A percentile compares a stretch with the other conserved stretches of the same genome.
Evolutionary conservation across 352 stramenopile genomes (phyloP).

Genomic region (Globisporangium orthogonon): DNA sequence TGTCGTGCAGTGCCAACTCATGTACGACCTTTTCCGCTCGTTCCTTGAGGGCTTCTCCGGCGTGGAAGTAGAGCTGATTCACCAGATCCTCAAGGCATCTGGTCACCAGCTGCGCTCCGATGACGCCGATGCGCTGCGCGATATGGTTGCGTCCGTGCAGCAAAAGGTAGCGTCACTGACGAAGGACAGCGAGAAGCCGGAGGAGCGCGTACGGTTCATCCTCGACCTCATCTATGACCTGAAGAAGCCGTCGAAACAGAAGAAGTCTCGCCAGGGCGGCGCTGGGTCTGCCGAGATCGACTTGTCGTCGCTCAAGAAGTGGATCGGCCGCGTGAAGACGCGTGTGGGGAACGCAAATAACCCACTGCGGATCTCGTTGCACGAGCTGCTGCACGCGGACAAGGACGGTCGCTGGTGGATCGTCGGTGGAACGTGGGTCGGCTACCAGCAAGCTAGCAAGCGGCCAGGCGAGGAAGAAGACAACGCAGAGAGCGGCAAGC

Average conservation of each 20-base stretch:
- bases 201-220: conserved; percentile 85
- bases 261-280: conserved; percentile 46
- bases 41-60: conserved; percentile 71
- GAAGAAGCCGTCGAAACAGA: conserved; percentile 93
- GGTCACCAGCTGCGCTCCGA: conserved; percentile 80
- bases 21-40: conserved; percentile 88
- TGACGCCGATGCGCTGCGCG: conserved; percentile 74
- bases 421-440: conserved; percentile 93
- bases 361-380: conserved; percentile 61
- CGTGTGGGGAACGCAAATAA: conserved; percentile 74
- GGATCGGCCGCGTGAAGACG: conserved; percentile 93
- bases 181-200: conserved; percentile 17
- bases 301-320: conserved; percentile 86
- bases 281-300: conserved; percentile 40
- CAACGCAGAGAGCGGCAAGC: conserved; percentile 11
- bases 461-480: conserved; percentile 7
- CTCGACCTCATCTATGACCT: conserved; percentile 95
- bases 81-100: conserved; percentile 78
- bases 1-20: conserved; percentile 81
- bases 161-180: conserved; percentile 50
- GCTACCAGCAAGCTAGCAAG: conserved; percentile 36
- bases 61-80: conserved; percentile 84
- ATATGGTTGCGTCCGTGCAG: conserved; percentile 83
- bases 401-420: conserved; percentile 95
- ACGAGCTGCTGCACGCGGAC: conserved; percentile 71